Base-by-base conservation (phyloP, 495 filamentous ascomycete genomes). In the Penicillium odoratum region DNA sequence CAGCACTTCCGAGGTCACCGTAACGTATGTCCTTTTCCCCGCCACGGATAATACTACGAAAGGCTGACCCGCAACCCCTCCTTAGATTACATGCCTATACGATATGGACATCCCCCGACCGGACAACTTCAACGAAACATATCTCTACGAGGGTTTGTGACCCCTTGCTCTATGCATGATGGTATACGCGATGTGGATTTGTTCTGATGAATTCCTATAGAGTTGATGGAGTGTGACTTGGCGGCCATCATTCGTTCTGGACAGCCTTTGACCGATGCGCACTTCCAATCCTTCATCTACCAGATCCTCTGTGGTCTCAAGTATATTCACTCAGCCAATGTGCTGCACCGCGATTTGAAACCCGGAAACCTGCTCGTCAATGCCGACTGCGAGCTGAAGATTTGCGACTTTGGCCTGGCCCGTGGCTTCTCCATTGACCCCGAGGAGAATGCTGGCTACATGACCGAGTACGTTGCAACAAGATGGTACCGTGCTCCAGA, bases 71-170 rank as follows among this genome's bases (percentile, higher is more conserved):
- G 62, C 72, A 74, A 69, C 74, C 71, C 50, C 59, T 45, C 21
- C 55, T 57, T 66, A 97, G 94, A 98, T 98, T 72, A 97, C 94
- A 56, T 98, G 94, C 74, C 83, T 98, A 46, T 98, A 97, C 77
- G 95, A 98, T 76, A 98, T 98, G 94, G 94, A 98, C 69, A 98
- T 98, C 68, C 94, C 94, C 42, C 83, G 91, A 69, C 94, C 94
- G 30, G 93, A 98, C 36, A 96, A 95, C 78, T 98, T 98, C 78
- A 98, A 98, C 74, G 94, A 98, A 78, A 93, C 91, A 52, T 98
- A 98, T 79, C 86, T 98, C 44, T 98, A 98, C 65, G 93, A 98
- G 83, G 94, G 93, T 96, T 64, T 77, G 56, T 43, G 40, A 18
- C 25, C 9, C 8, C 6, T 8, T 21, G 7, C 8, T 21, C 25